Evolutionary conservation across 352 stramenopile genomes (phyloP).

Genomic region (Pythium apleroticum): DNA sequence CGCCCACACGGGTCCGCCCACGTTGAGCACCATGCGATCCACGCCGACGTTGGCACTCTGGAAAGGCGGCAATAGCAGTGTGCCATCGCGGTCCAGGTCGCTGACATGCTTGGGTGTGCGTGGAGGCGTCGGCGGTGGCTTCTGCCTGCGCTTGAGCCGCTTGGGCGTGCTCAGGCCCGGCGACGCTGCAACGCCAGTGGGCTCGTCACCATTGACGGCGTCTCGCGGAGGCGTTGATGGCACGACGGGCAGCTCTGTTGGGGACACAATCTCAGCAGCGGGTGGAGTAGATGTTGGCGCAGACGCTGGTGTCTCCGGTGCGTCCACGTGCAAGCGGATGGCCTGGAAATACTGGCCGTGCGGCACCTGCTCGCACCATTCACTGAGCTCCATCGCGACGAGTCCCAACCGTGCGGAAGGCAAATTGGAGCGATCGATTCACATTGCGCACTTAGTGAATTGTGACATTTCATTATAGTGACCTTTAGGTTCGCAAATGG

Average conservation of each 20-base stretch:
- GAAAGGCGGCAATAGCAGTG: slow-evolving; percentile 50
- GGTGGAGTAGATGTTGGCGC: background rate
- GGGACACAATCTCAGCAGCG: background rate
- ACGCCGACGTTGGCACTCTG: slow-evolving; percentile 35
- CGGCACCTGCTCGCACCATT: slow-evolving; percentile 32
- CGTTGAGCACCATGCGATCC: slow-evolving; percentile 57
- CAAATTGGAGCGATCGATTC: slow-evolving; percentile 7
- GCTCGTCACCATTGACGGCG: background rate
- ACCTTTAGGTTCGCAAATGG: slow-evolving; percentile 20
- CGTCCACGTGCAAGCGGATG: slow-evolving; percentile 28
- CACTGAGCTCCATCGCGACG: slow-evolving; percentile 28
- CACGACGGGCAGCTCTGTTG: background rate
- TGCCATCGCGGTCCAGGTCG: slow-evolving; percentile 19
- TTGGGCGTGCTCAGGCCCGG: slow-evolving; percentile 24
- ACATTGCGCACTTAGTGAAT: slow-evolving; percentile 21
- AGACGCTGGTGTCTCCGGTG: background rate
- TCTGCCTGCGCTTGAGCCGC: slow-evolving; percentile 27
- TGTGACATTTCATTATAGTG: slow-evolving; percentile 11
- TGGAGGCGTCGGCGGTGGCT: slow-evolving; percentile 21
- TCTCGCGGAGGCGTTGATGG: slow-evolving; percentile 13
- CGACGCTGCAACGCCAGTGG: slow-evolving; percentile 2
- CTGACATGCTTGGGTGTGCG: slow-evolving; percentile 6
- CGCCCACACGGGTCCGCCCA: slow-evolving; percentile 72
- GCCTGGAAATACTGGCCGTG: slow-evolving; percentile 32
- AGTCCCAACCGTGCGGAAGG: slow-evolving; percentile 5